Base-by-base conservation (phyloP, 495 filamentous ascomycete species). In the Penicillium pulvis region DNA sequence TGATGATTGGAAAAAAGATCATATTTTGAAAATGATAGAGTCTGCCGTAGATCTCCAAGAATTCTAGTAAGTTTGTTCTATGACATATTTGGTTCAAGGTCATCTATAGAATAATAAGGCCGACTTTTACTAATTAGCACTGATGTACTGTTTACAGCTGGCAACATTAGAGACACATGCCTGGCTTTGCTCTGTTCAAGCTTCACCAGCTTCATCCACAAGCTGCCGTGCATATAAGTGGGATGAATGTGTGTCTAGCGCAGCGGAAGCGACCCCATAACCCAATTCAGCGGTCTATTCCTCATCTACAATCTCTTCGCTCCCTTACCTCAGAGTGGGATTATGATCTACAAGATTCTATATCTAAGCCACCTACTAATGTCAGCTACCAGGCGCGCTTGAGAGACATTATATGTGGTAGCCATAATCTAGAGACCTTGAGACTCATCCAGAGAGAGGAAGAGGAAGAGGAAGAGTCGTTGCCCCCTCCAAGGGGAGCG, bases 51-150 rank as follows among this genome's bases (percentile, higher is more conserved):
- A 1, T 20, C 43, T 46, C 17, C 43, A 46, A 46, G 43, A 46
- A 46, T 46, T 46, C 43, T 20, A 46, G 43, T 46, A 46, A 46
- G 43, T 46, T 23, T 23, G 20, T 23, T 23, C 20, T 23, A 23
- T 23, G 20, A 23, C 20, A 23, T 1, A 23, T 23, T 23, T 23
- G 20, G 20, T 23, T 23, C 20, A 1, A 23, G 20, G 20, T 23
- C 20, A 23, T 2, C 20, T 23, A 23, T 23, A 23, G 20, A 2
- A 23, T 23, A 23, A 23, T 23, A 2, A 23, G 20, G 20, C 20
- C 20, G 20, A 23, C 1, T 23, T 23, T 23, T 23, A 1, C 20
- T 23, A 23, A 23, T 23, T 1, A 23, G 20, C 20, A 23, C 20
- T 23, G 20, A 23, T 23, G 1, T 23, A 23, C 1, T 23, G 20